These are phyloP conservation scores for Neurospora sp. DNA, from an alignment of 495 filamentous ascomycete species.

Conservation along the genomic window DNA sequence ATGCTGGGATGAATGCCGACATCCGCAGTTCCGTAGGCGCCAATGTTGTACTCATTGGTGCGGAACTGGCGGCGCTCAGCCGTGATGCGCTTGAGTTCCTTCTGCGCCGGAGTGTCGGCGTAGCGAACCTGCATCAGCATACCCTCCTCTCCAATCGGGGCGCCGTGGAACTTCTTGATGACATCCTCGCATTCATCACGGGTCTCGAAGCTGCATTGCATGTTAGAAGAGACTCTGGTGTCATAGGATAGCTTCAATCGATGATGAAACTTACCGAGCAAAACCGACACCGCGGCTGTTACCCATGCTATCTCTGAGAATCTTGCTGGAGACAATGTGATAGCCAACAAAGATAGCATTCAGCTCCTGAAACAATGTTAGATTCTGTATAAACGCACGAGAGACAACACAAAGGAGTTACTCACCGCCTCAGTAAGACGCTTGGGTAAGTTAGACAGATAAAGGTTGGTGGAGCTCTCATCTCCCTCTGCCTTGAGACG, in stretches of 20 bases:
- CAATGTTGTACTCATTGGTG: constrained; percentile 83
- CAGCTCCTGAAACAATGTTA: constrained; percentile 45
- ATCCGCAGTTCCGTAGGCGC: constrained; percentile 45
- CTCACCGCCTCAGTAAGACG: constrained; percentile 79
- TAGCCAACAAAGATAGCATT: constrained; percentile 72
- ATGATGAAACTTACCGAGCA: constrained; percentile 58
- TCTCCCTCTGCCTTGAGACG: constrained; percentile 89
- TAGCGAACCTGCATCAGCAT: constrained; percentile 87
- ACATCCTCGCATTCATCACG: constrained; percentile 82
- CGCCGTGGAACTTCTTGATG: constrained; percentile 71
- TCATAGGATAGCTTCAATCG: no score
- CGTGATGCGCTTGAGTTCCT: constrained; percentile 87
- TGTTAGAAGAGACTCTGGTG: constrained; percentile 13
- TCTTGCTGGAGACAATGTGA: constrained; percentile 80
- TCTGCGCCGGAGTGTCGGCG: constrained; percentile 92
- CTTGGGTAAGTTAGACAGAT: constrained; percentile 89
- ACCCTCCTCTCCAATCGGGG: constrained; percentile 56
- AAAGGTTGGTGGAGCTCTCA: constrained; percentile 81
- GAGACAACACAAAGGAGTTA: neutral
- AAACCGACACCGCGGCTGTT: constrained; percentile 96
- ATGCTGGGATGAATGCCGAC: constrained; percentile 39
- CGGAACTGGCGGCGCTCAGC: constrained; percentile 87
- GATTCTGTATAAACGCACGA: neutral
- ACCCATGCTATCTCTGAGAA: constrained; percentile 79
- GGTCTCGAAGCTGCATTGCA: constrained; percentile 58